These are phyloP conservation scores for Plasmopara viticola DNA, from an alignment of 352 stramenopile species.

Conservation along the genomic window DNA sequence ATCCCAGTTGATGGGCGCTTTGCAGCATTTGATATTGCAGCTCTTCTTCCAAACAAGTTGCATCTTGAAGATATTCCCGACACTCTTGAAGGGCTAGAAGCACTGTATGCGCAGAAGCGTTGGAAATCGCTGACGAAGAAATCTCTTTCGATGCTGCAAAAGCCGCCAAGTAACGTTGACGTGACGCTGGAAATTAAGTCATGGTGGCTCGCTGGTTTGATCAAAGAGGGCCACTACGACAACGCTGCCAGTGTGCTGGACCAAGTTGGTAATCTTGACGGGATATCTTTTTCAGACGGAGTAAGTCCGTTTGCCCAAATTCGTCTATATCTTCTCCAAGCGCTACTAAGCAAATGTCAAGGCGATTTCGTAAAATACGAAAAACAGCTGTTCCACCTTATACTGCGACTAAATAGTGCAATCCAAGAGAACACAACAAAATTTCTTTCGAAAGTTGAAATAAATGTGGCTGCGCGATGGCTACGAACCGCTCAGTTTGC, in stretches of 20 bases:
- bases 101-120: slow-evolving; percentile 55
- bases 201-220: slow-evolving; percentile 73
- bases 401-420: slow-evolving; percentile 28
- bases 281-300: slow-evolving; percentile 17
- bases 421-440: slow-evolving; percentile 26
- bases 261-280: slow-evolving; percentile 63
- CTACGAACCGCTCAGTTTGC: slow-evolving; percentile 58
- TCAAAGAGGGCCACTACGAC: slow-evolving; percentile 75
- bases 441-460: slow-evolving; percentile 29
- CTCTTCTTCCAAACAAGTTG: slow-evolving; percentile 34
- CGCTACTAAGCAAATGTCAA: slow-evolving; percentile 66
- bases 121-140: slow-evolving; percentile 77
- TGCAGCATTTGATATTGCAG: slow-evolving; percentile 7
- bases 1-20: slow-evolving; percentile 40
- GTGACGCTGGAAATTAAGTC: slow-evolving; percentile 68
- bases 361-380: slow-evolving; percentile 48
- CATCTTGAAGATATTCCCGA: slow-evolving; percentile 56
- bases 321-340: slow-evolving; percentile 55
- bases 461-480: slow-evolving; percentile 33
- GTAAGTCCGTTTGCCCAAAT: slow-evolving; percentile 43
- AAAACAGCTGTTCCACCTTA: slow-evolving; percentile 59
- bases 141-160: slow-evolving; percentile 64
- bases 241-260: slow-evolving; percentile 64
- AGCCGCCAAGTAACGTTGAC: slow-evolving; percentile 35
- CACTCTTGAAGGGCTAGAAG: slow-evolving; percentile 43